Evolutionary conservation across 306 rosid species (phyloP).

Genomic region (Potentilla sterilis): DNA sequence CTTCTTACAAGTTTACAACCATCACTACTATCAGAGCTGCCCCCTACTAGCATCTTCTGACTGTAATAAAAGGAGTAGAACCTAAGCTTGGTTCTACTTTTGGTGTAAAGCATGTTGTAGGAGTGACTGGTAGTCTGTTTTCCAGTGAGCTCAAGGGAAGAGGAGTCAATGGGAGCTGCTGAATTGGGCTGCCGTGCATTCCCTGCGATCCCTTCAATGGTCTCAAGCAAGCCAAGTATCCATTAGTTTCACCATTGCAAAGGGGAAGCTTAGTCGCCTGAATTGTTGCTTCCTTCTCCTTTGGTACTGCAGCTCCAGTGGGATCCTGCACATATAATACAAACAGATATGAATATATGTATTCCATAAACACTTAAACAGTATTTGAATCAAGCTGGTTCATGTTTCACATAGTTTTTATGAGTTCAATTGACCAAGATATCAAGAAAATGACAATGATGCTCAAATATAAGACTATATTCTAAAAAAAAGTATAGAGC

Average conservation of each 20-base stretch:
- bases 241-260: neutral
- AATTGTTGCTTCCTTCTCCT: conserved; percentile 20
- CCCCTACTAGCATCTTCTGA: conserved; percentile 25
- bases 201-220: conserved; percentile 25
- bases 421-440: neutral
- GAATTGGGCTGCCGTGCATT: conserved; percentile 24
- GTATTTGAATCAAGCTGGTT: neutral
- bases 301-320: conserved; percentile 10
- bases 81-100: conserved; percentile 31
- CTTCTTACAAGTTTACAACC: conserved; percentile 9
- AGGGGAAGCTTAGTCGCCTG: conserved; percentile 17
- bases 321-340: conserved; percentile 14
- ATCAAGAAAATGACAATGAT: neutral
- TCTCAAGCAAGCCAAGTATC: conserved; percentile 22
- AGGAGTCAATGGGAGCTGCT: conserved; percentile 23
- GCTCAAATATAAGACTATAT: neutral
- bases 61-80: conserved; percentile 38
- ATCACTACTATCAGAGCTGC: conserved; percentile 7
- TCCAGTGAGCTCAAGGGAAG: conserved; percentile 33
- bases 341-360: neutral
- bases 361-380: neutral
- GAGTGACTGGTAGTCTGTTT: conserved; percentile 34
- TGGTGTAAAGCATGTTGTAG: conserved; percentile 29
- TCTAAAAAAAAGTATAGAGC: neutral
- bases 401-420: neutral